Conservation (phyloP, 305 asterid species). For the Fraxinus sp. region DNA sequence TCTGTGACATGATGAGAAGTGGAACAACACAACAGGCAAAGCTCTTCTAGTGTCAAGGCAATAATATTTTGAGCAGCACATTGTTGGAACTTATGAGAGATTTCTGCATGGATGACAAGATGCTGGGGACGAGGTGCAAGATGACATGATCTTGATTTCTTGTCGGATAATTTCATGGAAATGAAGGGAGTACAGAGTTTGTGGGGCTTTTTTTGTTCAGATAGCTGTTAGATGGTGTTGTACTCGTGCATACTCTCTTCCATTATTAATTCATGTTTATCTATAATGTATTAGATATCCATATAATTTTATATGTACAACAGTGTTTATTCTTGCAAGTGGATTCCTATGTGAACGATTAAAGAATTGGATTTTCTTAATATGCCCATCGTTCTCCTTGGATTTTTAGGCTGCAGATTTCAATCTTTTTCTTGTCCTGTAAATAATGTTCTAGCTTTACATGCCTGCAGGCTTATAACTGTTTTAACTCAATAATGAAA, state of each 20-base stretch:
- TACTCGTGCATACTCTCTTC: not conserved
- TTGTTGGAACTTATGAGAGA: not conserved
- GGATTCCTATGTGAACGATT: constrained; percentile 16
- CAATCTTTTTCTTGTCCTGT: constrained; percentile 64
- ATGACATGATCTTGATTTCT: not conserved
- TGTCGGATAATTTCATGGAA: not conserved
- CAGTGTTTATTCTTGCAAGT: constrained; percentile 18
- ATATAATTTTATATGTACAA: constrained; percentile 3
- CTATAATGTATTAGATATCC: constrained; percentile 19
- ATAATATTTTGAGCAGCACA: not conserved
- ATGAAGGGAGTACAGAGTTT: not conserved
- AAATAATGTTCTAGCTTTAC: not conserved
- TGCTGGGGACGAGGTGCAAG: not conserved
- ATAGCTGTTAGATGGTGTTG: not conserved
- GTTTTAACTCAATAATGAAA: not conserved
- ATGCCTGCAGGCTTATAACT: not conserved
- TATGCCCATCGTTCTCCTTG: not conserved
- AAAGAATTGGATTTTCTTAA: not conserved
- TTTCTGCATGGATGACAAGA: not conserved
- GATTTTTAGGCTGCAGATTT: not conserved
- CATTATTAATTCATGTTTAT: not conserved
- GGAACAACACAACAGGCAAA: constrained; percentile 61
- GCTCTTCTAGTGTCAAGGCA: constrained; percentile 31
- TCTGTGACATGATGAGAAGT: constrained; percentile 94
- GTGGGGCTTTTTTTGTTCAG: constrained; percentile 1